A percentile compares a stretch with the other conserved stretches of the same genome.
Evolutionary conservation across 805 yeast species (phyloP).

Genomic region (Candida sakaeoensis): DNA sequence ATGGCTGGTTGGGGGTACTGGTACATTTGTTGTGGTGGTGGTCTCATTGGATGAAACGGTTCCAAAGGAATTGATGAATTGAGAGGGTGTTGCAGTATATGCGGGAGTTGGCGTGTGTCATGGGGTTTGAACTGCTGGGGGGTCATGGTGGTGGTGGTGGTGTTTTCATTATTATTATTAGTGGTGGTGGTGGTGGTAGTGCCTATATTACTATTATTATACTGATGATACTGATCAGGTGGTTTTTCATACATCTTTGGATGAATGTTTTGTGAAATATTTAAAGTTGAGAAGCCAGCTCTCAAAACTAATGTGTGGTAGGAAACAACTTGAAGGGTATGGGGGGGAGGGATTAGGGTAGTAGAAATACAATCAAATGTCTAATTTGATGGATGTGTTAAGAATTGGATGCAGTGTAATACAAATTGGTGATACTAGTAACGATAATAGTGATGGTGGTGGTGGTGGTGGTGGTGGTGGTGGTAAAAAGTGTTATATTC

Average conservation of each 20-base stretch:
- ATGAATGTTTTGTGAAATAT: too few relatives aligned
- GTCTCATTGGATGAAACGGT: constrained; percentile 5
- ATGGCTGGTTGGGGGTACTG: constrained; percentile 3
- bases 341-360: too few relatives aligned
- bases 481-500: neutral
- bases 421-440: neutral
- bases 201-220: too few relatives aligned
- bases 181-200: neutral
- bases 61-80: neutral
- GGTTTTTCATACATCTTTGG: too few relatives aligned
- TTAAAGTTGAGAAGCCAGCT: too few relatives aligned
- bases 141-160: neutral
- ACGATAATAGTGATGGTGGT: neutral
- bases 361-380: too few relatives aligned
- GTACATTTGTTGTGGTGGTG: constrained; percentile 3
- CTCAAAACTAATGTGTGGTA: too few relatives aligned
- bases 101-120: neutral
- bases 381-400: too few relatives aligned
- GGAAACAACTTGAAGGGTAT: too few relatives aligned
- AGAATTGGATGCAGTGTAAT: too few relatives aligned
- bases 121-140: neutral
- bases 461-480: neutral
- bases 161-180: neutral
- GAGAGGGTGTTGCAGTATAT: neutral
- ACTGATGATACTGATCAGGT: too few relatives aligned